Percentiles rank a stretch among this genome's conserved stretches.
These are phyloP conservation scores for Penicillium longicatenatum DNA, from an alignment of 495 filamentous ascomycete species.

Conservation along the genomic window DNA sequence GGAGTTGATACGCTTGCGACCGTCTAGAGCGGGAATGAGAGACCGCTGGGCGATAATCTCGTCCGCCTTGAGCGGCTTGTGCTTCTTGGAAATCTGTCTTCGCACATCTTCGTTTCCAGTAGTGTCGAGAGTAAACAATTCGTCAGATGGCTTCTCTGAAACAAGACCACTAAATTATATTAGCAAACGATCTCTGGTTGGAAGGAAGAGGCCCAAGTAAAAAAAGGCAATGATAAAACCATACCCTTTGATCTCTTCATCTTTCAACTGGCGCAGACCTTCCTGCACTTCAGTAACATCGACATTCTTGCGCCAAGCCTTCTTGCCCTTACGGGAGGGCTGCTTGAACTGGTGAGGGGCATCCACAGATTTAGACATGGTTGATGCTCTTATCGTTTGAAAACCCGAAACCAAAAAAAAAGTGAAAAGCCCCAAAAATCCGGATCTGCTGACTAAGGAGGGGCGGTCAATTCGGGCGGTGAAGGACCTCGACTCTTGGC, in stretches of 20 bases:
- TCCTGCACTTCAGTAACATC: slow-evolving; percentile 82
- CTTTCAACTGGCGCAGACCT: slow-evolving; percentile 80
- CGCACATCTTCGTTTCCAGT: slow-evolving; percentile 63
- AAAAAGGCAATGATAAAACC: slow-evolving; percentile 16
- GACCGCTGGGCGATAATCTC: slow-evolving; percentile 88
- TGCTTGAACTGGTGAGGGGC: slow-evolving; percentile 69
- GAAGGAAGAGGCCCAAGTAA: not conserved
- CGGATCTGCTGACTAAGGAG: slow-evolving; percentile 41
- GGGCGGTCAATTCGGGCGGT: slow-evolving; percentile 31
- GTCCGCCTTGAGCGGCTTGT: slow-evolving; percentile 81
- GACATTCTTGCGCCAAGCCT: slow-evolving; percentile 97
- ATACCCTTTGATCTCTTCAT: slow-evolving; percentile 88
- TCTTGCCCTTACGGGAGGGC: slow-evolving; percentile 94
- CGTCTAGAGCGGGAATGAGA: slow-evolving; percentile 72
- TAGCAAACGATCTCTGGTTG: slow-evolving; percentile 9
- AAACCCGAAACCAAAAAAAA: slow-evolving; percentile 22
- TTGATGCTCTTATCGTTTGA: slow-evolving; percentile 29
- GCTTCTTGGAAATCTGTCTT: slow-evolving; percentile 60
- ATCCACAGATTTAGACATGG: slow-evolving; percentile 40
- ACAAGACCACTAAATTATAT: slow-evolving; percentile 67
- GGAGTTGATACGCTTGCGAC: slow-evolving; percentile 67
- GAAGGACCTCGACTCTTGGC: slow-evolving; percentile 14
- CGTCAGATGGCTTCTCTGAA: slow-evolving; percentile 72
- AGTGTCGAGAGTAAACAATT: slow-evolving; percentile 83
- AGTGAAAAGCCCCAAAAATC: slow-evolving; percentile 32